Conservation (phyloP, 805 yeast genomes). For the Ogataea sp. region DNA sequence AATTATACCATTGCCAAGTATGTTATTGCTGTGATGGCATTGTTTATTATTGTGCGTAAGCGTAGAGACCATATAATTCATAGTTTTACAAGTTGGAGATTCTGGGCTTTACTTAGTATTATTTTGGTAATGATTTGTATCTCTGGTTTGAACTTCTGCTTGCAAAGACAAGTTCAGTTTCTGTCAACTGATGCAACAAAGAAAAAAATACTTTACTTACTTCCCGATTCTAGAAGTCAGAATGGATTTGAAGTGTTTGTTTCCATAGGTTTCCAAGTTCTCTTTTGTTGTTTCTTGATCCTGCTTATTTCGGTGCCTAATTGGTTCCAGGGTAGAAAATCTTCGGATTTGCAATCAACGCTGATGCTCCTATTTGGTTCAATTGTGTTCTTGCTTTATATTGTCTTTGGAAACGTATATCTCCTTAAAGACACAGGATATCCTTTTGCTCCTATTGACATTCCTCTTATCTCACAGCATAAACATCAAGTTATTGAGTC, state of each 20-base stretch:
- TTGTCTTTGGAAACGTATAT: conserved; percentile 35
- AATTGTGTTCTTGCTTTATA: conserved; percentile 29
- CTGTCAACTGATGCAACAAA: conserved; percentile 42
- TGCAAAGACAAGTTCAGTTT: conserved; percentile 55
- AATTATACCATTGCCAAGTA: conserved; percentile 33
- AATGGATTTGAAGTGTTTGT: conserved; percentile 61
- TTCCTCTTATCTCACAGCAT: neutral
- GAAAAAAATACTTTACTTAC: conserved; percentile 36
- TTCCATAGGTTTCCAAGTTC: conserved; percentile 41
- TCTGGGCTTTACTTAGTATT: conserved; percentile 26
- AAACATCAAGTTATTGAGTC: neutral
- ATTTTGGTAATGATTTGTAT: conserved; percentile 33
- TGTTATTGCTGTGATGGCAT: conserved; percentile 34
- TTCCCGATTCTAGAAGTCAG: conserved; percentile 63
- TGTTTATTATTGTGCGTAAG: conserved; percentile 42
- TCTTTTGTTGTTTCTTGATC: conserved; percentile 34
- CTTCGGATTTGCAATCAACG: neutral
- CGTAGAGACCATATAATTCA: conserved; percentile 25
- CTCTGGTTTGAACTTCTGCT: conserved; percentile 60
- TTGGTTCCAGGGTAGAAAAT: neutral
- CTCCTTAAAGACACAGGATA: conserved; percentile 38
- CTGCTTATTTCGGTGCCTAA: too few relatives aligned
- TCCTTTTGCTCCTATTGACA: conserved; percentile 29
- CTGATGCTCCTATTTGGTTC: conserved; percentile 17
- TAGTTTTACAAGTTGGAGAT: neutral